phyloP scores from a whole-genome alignment of 2,329 filamentous ascomycete genomes.

The Fusarium mundagurra region DNA sequence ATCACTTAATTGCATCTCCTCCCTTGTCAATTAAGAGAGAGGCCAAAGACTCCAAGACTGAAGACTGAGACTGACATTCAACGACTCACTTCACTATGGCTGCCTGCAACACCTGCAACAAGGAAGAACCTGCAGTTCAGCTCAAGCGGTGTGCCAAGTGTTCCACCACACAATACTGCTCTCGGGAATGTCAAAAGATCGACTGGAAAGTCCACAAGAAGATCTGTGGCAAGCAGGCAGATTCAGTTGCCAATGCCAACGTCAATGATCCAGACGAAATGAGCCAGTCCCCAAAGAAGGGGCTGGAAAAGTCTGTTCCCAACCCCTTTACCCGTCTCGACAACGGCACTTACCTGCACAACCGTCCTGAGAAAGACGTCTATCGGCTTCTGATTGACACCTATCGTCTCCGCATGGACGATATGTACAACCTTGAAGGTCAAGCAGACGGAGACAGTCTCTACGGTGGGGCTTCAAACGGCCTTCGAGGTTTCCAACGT shows the following conservation, averaged over 20 bases:
- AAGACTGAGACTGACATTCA: not conserved
- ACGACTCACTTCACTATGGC: not conserved
- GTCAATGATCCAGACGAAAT: not conserved
- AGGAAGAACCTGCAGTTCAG: constrained; percentile 38
- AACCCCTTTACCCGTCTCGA: constrained; percentile 54
- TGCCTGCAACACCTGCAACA: constrained; percentile 44
- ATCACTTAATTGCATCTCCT: not conserved
- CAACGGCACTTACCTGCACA: constrained; percentile 54
- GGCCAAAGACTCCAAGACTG: not conserved
- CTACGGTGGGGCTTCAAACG: constrained; percentile 39
- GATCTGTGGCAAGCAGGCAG: constrained; percentile 48
- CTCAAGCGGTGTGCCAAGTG: constrained; percentile 59
- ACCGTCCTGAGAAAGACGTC: constrained; percentile 54
- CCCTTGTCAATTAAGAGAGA: not conserved
- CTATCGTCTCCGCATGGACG: constrained; percentile 59
- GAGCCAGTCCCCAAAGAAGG: constrained; percentile 37
- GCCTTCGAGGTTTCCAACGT: constrained; percentile 47
- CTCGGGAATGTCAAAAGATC: constrained; percentile 59
- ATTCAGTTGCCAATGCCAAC: not conserved
- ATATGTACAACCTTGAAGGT: constrained; percentile 46
- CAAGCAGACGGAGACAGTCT: constrained; percentile 43
- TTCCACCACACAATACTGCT: constrained; percentile 59
- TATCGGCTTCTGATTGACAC: constrained; percentile 58
- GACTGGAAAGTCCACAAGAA: constrained; percentile 63
- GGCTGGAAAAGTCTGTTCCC: constrained; percentile 43